A percentile compares a stretch with the other conserved stretches of the same genome.
These are phyloP conservation scores for Leccinum subatratum DNA, from an alignment of 1,284 basidiomycete species.

Conservation along the genomic window DNA sequence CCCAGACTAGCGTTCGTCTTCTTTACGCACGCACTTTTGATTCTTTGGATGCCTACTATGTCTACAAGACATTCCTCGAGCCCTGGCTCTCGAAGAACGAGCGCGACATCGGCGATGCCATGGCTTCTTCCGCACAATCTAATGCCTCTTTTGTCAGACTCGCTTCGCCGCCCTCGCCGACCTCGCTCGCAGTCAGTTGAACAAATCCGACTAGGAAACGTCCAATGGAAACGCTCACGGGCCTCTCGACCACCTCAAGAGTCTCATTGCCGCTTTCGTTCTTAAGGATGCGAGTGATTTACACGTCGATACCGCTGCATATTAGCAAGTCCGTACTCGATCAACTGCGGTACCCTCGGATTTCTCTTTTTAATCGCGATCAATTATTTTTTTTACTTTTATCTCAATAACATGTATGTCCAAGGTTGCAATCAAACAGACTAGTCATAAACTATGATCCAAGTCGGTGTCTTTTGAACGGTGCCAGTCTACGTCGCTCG, in stretches of 20 bases:
- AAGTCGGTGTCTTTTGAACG: slow-evolving; percentile 66
- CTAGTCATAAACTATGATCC: slow-evolving; percentile 34
- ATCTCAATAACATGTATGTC: slow-evolving; percentile 13
- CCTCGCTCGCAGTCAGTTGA: slow-evolving; percentile 41
- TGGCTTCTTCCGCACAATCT: slow-evolving; percentile 45
- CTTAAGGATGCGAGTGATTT: slow-evolving; percentile 13
- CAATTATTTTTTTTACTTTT: neutral
- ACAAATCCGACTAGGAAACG: slow-evolving; percentile 35
- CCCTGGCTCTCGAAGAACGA: slow-evolving; percentile 69
- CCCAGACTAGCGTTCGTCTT: slow-evolving; percentile 50
- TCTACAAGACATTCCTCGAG: slow-evolving; percentile 62
- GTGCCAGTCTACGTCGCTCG: slow-evolving; percentile 65
- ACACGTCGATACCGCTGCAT: slow-evolving; percentile 10
- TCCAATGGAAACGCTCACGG: slow-evolving; percentile 18
- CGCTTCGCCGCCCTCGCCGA: slow-evolving; percentile 47
- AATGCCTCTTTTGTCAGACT: slow-evolving; percentile 50
- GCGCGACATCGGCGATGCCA: slow-evolving; percentile 59
- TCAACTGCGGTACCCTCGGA: slow-evolving; percentile 15
- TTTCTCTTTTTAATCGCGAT: neutral
- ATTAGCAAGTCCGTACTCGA: neutral
- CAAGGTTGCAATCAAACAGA: slow-evolving; percentile 10
- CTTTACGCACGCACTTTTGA: neutral
- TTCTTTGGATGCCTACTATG: slow-evolving; percentile 60
- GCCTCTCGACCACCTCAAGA: slow-evolving; percentile 31
- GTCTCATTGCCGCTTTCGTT: slow-evolving; percentile 31